A percentile compares a stretch with the other conserved stretches of the same genome.
These are phyloP conservation scores for Saccharomycopsis fermentans DNA, from an alignment of 805 yeast genomes.

Conservation along the genomic window DNA sequence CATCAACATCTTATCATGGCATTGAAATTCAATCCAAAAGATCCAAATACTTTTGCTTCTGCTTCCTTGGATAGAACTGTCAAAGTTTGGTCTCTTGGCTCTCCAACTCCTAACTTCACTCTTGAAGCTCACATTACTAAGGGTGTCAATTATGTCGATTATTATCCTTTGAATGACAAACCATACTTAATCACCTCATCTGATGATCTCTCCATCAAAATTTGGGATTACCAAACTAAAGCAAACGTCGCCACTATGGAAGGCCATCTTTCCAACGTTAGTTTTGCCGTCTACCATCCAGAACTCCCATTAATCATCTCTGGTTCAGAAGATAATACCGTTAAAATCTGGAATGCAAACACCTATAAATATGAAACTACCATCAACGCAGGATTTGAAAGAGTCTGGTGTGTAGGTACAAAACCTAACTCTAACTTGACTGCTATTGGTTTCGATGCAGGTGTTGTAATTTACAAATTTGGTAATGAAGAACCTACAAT, in stretches of 20 bases:
- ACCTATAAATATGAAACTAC: constrained; percentile 92
- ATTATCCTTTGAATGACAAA: constrained; percentile 94
- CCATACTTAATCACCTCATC: constrained; percentile 89
- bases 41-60: constrained; percentile 93
- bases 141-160: constrained; percentile 94
- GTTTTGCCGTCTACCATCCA: constrained; percentile 97
- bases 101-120: constrained; percentile 82
- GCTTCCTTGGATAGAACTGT: constrained; percentile 95
- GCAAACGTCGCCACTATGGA: constrained; percentile 88
- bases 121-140: constrained; percentile 82
- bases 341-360: constrained; percentile 90
- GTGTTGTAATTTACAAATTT: constrained; percentile 75
- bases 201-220: constrained; percentile 79
- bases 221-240: constrained; percentile 97
- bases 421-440: constrained; percentile 58
- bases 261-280: constrained; percentile 90
- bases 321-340: constrained; percentile 93
- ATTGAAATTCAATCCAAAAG: constrained; percentile 92
- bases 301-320: constrained; percentile 89
- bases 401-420: constrained; percentile 91
- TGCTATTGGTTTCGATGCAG: constrained; percentile 93
- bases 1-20: constrained; percentile 95
- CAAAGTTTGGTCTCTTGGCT: constrained; percentile 92
- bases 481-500: constrained; percentile 93
- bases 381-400: constrained; percentile 80